These are phyloP conservation scores for Cucurbita pepo DNA, from an alignment of 306 rosid genomes.

Conservation along the genomic window DNA sequence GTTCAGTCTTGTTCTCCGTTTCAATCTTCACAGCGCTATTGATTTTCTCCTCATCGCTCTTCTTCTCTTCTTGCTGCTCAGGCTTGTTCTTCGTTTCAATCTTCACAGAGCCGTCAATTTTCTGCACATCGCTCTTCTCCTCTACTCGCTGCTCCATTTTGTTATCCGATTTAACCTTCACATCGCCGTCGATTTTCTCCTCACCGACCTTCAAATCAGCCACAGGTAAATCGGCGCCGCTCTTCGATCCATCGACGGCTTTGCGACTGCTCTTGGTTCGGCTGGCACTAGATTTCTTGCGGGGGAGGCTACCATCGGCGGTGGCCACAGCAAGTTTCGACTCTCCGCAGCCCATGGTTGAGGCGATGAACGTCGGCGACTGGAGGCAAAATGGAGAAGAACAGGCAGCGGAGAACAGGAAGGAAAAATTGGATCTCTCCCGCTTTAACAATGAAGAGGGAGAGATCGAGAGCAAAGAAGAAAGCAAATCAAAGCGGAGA, in stretches of 20 bases:
- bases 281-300: slow-evolving; percentile 24
- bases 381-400: neutral
- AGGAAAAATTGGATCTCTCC: neutral
- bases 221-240: neutral
- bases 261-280: slow-evolving; percentile 8
- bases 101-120: neutral
- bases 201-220: neutral
- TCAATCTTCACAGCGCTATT: no score
- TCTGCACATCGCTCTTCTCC: neutral
- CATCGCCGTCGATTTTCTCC: neutral
- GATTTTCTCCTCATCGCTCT: neutral
- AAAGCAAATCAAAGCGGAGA: neutral
- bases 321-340: slow-evolving; percentile 59
- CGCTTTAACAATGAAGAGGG: neutral
- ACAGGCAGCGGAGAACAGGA: neutral
- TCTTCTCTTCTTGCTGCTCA: neutral
- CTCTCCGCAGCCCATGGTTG: slow-evolving; percentile 65
- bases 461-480: neutral
- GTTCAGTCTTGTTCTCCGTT: neutral
- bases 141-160: neutral
- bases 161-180: neutral
- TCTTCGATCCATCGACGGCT: neutral
- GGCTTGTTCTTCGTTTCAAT: neutral
- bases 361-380: neutral
- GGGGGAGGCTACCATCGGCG: slow-evolving; percentile 30